phyloP scores from a whole-genome alignment of 2,329 filamentous ascomycete species.

The Ceratocystis eucalypticola region DNA sequence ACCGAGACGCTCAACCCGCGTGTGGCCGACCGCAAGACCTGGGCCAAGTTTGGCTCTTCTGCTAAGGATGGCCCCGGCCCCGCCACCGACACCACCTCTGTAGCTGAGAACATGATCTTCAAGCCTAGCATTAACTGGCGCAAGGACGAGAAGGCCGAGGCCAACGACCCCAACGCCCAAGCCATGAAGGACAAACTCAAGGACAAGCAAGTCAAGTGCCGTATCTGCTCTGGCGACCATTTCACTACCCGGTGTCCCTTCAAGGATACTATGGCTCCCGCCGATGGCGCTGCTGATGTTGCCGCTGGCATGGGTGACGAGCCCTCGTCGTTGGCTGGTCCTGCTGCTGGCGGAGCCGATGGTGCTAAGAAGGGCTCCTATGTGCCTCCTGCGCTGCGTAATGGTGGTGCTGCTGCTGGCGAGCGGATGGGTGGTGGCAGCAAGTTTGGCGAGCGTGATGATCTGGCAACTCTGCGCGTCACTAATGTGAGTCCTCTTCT shows the following conservation, averaged over 20 bases:
- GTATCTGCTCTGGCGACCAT: constrained; percentile 97
- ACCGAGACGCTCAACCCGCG: constrained; percentile 92
- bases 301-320: constrained; percentile 44
- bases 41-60: constrained; percentile 84
- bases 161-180: constrained; percentile 58
- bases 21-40: constrained; percentile 85
- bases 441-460: constrained; percentile 88
- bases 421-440: constrained; percentile 62
- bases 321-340: constrained; percentile 22
- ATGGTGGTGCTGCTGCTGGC: constrained; percentile 48
- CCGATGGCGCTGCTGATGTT: constrained; percentile 45
- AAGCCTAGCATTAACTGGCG: constrained; percentile 88
- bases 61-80: constrained; percentile 75
- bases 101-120: constrained; percentile 98
- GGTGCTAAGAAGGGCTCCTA: constrained; percentile 65
- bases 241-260: constrained; percentile 98
- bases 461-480: constrained; percentile 88
- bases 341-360: constrained; percentile 41
- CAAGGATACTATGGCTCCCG: constrained; percentile 97
- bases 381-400: constrained; percentile 84
- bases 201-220: constrained; percentile 99
- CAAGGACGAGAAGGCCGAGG: constrained; percentile 71
- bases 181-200: constrained; percentile 72
- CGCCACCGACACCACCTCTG: constrained; percentile 74
- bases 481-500: constrained; percentile 64